phyloP scores from a whole-genome alignment of 768 basidiomycete species.

The Obba rivulosa region DNA sequence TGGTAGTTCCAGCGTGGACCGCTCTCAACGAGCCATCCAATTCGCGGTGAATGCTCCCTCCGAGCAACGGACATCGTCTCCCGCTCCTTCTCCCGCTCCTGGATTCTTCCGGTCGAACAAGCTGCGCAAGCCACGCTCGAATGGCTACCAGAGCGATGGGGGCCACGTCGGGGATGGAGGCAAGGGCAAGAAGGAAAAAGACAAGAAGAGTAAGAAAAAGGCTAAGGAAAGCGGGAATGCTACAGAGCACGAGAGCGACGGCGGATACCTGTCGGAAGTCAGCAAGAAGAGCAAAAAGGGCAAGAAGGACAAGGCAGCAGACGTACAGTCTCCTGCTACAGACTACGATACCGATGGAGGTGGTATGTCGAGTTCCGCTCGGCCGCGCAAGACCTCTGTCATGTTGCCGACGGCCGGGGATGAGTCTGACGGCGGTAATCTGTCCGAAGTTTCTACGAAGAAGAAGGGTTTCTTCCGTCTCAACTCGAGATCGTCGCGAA shows the following conservation, averaged over 20 bases:
- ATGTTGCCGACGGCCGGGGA: conserved; percentile 16
- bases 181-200: conserved; percentile 24
- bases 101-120: conserved; percentile 25
- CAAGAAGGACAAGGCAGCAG: conserved; percentile 22
- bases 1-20: too few species aligned
- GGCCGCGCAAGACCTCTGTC: conserved; percentile 9
- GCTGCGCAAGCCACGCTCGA: conserved; percentile 35
- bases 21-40: conserved; percentile 17
- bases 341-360: conserved; percentile 30
- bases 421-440: conserved; percentile 26
- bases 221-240: conserved; percentile 18
- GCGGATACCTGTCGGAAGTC: conserved; percentile 23
- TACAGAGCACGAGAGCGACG: conserved; percentile 30
- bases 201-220: conserved; percentile 16
- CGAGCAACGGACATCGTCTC: conserved; percentile 11
- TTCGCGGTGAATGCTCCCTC: conserved; percentile 28
- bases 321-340: conserved; percentile 13
- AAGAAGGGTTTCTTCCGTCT: conserved; percentile 24
- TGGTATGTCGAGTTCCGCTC: conserved; percentile 16
- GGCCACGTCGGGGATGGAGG: conserved; percentile 44
- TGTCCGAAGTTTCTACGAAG: conserved; percentile 26
- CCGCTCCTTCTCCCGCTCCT: conserved; percentile 9
- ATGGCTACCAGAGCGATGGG: conserved; percentile 51
- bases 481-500: conserved; percentile 12
- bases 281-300: conserved; percentile 20